These are phyloP conservation scores for Gracilaria domingensis DNA, from an alignment of 23 red algal species.

Conservation along the genomic window DNA sequence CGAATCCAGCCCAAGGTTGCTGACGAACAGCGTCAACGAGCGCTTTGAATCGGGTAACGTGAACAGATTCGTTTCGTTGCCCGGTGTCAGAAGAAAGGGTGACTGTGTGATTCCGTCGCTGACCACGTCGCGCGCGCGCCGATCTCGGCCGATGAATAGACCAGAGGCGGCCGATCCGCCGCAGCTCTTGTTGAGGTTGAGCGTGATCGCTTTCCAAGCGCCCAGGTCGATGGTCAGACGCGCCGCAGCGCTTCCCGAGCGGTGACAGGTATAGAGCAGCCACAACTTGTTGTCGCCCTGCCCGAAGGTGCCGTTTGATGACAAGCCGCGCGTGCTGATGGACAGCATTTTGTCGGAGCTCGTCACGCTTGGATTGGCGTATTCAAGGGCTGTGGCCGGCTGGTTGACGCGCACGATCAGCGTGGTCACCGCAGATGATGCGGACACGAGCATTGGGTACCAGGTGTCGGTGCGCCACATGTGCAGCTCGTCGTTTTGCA, in stretches of 20 bases:
- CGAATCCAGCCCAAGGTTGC: too few relatives aligned
- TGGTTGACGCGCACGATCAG: background rate
- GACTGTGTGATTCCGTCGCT: background rate
- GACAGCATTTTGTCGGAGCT: background rate
- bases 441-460: background rate
- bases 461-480: background rate
- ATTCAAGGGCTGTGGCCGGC: background rate
- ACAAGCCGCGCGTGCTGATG: background rate
- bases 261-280: background rate
- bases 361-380: background rate
- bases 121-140: too few relatives aligned
- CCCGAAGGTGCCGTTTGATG: background rate
- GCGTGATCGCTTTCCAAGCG: background rate
- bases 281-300: conserved; percentile 9
- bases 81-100: background rate
- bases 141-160: background rate
- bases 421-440: background rate
- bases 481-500: background rate
- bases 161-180: too few relatives aligned
- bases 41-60: too few relatives aligned
- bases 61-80: too few relatives aligned
- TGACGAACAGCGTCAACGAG: too few relatives aligned
- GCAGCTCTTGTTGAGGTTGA: background rate
- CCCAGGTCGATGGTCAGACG: background rate
- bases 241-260: background rate